These are phyloP conservation scores for Cercospora canescens DNA, from an alignment of 2,329 filamentous ascomycete species.

Conservation along the genomic window DNA sequence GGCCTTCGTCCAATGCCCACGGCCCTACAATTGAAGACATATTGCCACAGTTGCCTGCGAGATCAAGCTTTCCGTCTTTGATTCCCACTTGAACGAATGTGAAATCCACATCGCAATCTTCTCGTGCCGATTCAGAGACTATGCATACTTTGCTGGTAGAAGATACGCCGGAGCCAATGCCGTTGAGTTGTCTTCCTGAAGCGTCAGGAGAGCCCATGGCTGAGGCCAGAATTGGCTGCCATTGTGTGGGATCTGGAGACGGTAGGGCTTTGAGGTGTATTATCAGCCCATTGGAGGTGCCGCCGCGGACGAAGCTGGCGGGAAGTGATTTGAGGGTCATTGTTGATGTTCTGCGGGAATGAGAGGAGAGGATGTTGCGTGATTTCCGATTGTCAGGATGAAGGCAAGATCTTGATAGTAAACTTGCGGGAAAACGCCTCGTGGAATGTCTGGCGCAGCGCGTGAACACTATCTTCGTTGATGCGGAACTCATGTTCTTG, in stretches of 20 bases:
- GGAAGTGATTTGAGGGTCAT: slow-evolving; percentile 36
- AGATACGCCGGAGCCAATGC: slow-evolving; percentile 68
- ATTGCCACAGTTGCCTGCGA: slow-evolving; percentile 74
- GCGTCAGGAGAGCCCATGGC: slow-evolving; percentile 67
- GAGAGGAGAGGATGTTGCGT: slow-evolving; percentile 3
- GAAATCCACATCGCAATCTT: slow-evolving; percentile 63
- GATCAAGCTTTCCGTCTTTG: slow-evolving; percentile 60
- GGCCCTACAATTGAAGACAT: slow-evolving; percentile 69
- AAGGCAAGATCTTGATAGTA: background rate
- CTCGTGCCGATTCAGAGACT: slow-evolving; percentile 53
- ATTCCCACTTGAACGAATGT: slow-evolving; percentile 72
- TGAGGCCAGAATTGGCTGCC: slow-evolving; percentile 57
- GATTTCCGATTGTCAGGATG: slow-evolving; percentile 6
- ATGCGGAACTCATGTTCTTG: background rate
- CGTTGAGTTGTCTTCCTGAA: slow-evolving; percentile 69
- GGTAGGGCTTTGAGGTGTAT: slow-evolving; percentile 56
- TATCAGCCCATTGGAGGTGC: slow-evolving; percentile 68
- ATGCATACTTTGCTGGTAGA: slow-evolving; percentile 72
- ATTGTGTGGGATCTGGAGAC: slow-evolving; percentile 44
- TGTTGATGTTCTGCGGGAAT: slow-evolving; percentile 5
- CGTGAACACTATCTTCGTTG: background rate
- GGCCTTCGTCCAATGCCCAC: slow-evolving; percentile 58
- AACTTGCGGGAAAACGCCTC: background rate
- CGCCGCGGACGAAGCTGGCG: slow-evolving; percentile 65
- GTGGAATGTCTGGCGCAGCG: background rate